Evolutionary conservation across 257 asterid genomes (phyloP).

Genomic region (Fraxinus quadrangulata): DNA sequence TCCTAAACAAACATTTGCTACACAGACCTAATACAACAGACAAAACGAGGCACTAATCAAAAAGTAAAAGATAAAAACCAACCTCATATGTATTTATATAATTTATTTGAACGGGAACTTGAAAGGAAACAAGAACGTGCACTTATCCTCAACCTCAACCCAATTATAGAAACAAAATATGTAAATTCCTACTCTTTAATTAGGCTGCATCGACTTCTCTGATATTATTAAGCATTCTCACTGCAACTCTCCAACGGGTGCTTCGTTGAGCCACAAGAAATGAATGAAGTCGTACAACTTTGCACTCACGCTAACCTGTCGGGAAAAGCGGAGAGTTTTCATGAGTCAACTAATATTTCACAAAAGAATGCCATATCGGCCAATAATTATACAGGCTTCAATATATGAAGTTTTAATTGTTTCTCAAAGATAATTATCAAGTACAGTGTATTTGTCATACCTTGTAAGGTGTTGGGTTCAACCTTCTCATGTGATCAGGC

Average conservation of each 20-base stretch:
- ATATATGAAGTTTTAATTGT: not conserved
- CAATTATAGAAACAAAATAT: not conserved
- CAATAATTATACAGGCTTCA: not conserved
- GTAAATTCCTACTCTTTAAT: not conserved
- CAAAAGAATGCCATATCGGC: not conserved
- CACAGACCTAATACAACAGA: not conserved
- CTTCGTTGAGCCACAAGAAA: slow-evolving; percentile 96
- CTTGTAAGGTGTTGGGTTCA: slow-evolving; percentile 99
- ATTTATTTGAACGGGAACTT: not conserved
- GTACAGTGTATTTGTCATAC: slow-evolving; percentile 32
- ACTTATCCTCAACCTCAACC: not conserved
- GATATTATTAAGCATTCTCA: slow-evolving; percentile 20
- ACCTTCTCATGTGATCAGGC: slow-evolving; percentile 95
- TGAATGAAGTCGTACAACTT: slow-evolving; percentile 92
- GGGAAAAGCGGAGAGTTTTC: not conserved
- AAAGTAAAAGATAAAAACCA: not conserved
- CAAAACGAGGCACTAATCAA: not conserved
- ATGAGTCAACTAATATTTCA: not conserved
- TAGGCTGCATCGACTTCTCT: not conserved
- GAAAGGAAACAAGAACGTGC: not conserved
- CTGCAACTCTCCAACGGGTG: slow-evolving; percentile 96
- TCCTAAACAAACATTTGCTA: not conserved
- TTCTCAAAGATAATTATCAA: not conserved
- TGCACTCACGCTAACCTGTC: slow-evolving; percentile 94
- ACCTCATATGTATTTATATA: not conserved